These are phyloP conservation scores for Scenedesmus sp. DNA, from an alignment of 163 green algal species.

Conservation along the genomic window DNA sequence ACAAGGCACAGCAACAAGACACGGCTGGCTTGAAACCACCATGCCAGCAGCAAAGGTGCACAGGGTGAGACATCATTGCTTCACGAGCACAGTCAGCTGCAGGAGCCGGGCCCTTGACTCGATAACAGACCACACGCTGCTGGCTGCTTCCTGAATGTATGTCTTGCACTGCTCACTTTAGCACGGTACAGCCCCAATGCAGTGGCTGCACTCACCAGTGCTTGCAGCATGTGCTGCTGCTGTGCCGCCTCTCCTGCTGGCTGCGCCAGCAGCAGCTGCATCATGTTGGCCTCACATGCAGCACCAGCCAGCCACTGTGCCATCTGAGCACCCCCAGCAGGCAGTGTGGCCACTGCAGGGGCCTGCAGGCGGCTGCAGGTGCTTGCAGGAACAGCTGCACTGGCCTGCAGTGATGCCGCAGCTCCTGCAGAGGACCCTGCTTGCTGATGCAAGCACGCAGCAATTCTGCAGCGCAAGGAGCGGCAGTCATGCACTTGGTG, in stretches of 20 bases:
- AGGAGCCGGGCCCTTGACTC: too few species aligned
- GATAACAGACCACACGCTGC: too few species aligned
- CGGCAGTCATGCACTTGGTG: not conserved
- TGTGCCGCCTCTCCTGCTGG: not conserved
- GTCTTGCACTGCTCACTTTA: too few species aligned
- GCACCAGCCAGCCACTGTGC: constrained; percentile 20
- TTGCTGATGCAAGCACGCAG: not conserved
- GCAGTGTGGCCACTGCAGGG: not conserved
- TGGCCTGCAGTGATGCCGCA: not conserved
- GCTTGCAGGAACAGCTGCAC: not conserved
- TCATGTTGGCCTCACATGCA: constrained; percentile 17
- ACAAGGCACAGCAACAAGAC: not conserved
- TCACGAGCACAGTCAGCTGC: too few species aligned
- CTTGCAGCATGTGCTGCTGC: constrained; percentile 41
- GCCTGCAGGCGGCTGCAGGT: not conserved
- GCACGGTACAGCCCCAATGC: not conserved
- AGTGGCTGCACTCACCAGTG: constrained; percentile 14
- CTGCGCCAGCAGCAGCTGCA: constrained; percentile 16
- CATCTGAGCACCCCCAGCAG: not conserved
- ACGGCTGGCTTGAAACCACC: too few species aligned
- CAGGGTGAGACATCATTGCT: too few species aligned
- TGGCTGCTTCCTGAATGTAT: too few species aligned
- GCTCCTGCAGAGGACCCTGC: not conserved
- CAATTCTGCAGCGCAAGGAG: constrained; percentile 5
- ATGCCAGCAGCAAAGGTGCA: too few species aligned